A percentile compares a stretch with the other conserved stretches of the same genome.
Conservation (phyloP, 345 rosid species). For the Eucalyptus microcorys region DNA sequence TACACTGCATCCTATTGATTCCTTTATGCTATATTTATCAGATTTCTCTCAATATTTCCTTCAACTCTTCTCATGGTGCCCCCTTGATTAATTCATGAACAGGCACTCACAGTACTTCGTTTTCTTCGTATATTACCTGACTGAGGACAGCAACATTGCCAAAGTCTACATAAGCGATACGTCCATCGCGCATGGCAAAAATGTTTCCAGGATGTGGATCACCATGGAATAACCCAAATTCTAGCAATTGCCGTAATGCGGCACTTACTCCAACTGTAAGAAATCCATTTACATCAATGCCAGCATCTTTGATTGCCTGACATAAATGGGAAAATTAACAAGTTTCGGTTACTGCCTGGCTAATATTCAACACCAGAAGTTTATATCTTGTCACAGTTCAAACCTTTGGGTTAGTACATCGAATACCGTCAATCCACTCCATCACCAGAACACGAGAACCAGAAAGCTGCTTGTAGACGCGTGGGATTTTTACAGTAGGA, state of each 20-base stretch:
- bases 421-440: constrained; percentile 99
- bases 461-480: constrained; percentile 70
- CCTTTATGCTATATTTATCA: neutral
- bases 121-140: constrained; percentile 36
- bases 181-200: constrained; percentile 96
- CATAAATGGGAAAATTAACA: neutral
- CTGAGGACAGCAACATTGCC: constrained; percentile 98
- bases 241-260: constrained; percentile 85
- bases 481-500: constrained; percentile 92
- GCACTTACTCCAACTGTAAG: constrained; percentile 97
- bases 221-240: constrained; percentile 93
- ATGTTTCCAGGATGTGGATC: constrained; percentile 99
- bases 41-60: neutral
- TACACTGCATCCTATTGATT: neutral
- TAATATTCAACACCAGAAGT: neutral
- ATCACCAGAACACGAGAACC: constrained; percentile 92
- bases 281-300: constrained; percentile 82
- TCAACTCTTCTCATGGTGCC: neutral
- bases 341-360: neutral
- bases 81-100: neutral
- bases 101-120: neutral
- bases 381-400: neutral
- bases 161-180: constrained; percentile 96
- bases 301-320: constrained; percentile 89
- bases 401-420: constrained; percentile 97